A percentile compares a stretch with the other conserved stretches of the same genome.
phyloP scores from a whole-genome alignment of 2,329 filamentous ascomycete species.

The Trichophaea hybrida region DNA sequence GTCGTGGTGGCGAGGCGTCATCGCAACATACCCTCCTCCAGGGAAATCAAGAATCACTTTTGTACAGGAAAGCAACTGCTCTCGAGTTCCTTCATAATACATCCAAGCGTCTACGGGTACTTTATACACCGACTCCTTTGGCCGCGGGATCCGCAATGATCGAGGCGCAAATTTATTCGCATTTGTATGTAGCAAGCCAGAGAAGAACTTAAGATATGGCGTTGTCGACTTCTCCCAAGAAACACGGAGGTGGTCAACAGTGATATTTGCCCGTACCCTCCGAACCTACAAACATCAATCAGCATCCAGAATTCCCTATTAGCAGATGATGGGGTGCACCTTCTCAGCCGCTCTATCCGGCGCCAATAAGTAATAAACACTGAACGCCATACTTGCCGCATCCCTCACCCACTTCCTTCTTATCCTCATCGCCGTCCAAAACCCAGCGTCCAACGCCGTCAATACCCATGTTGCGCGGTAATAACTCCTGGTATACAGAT shows the following conservation, averaged over 20 bases:
- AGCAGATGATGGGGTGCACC: conserved; percentile 36
- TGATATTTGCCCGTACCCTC: conserved; percentile 72
- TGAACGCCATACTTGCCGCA: conserved; percentile 68
- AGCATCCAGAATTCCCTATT: neutral
- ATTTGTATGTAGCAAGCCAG: conserved; percentile 20
- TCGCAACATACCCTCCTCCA: conserved; percentile 89
- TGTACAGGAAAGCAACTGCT: conserved; percentile 59
- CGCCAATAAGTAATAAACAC: conserved; percentile 78
- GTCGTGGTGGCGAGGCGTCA: conserved; percentile 88
- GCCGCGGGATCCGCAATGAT: conserved; percentile 69
- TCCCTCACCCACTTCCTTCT: conserved; percentile 66
- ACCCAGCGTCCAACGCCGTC: conserved; percentile 86
- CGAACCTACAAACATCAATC: conserved; percentile 47
- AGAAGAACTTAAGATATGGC: conserved; percentile 49
- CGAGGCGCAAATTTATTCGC: conserved; percentile 51
- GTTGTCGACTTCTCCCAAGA: conserved; percentile 93
- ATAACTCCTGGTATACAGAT: conserved; percentile 82
- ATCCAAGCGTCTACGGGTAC: conserved; percentile 78
- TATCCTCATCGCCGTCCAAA: conserved; percentile 97
- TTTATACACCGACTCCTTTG: conserved; percentile 62
- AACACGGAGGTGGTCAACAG: conserved; percentile 77
- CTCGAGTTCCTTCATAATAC: conserved; percentile 80
- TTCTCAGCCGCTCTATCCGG: conserved; percentile 94
- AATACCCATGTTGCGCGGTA: conserved; percentile 95
- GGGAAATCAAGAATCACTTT: conserved; percentile 79